Percentiles rank a stretch among this genome's conserved stretches.
Conservation (phyloP, 2,329 filamentous ascomycete species). For the Endoconidiophora polonica region DNA sequence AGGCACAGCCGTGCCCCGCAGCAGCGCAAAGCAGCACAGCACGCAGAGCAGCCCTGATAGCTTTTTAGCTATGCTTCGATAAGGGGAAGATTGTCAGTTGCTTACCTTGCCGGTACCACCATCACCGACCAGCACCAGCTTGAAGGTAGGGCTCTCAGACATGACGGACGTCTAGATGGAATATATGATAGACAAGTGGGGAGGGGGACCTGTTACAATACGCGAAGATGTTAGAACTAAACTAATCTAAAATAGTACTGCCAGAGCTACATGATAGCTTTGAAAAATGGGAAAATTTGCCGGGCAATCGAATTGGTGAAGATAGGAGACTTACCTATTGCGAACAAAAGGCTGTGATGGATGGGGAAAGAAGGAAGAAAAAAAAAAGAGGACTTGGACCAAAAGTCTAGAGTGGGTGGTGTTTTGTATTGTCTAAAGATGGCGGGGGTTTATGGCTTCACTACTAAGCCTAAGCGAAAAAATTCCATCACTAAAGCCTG, state of each 20-base stretch:
- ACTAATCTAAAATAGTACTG: background rate
- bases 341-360: conserved; percentile 11
- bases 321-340: conserved; percentile 9
- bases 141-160: conserved; percentile 58
- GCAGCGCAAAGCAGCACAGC: conserved; percentile 1
- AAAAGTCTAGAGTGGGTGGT: conserved; percentile 12
- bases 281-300: background rate
- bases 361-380: conserved; percentile 9
- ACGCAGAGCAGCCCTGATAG: background rate
- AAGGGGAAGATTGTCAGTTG: background rate
- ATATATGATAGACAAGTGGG: conserved; percentile 26
- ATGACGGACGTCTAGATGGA: conserved; percentile 8
- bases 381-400: conserved; percentile 12
- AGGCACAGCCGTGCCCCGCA: conserved; percentile 7
- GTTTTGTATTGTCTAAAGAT: conserved; percentile 13
- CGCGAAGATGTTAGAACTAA: conserved; percentile 10
- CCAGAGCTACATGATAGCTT: background rate
- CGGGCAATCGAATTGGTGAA: background rate
- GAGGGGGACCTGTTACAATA: conserved; percentile 14
- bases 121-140: conserved; percentile 98
- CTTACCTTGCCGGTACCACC: conserved; percentile 95
- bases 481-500: conserved; percentile 8
- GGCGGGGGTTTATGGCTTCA: conserved; percentile 12
- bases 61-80: background rate
- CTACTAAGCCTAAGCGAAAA: conserved; percentile 10